A percentile compares a stretch with the other conserved stretches of the same genome.
Conservation (phyloP, 2,329 filamentous ascomycete genomes). For the Amesomyces nigricolor region DNA sequence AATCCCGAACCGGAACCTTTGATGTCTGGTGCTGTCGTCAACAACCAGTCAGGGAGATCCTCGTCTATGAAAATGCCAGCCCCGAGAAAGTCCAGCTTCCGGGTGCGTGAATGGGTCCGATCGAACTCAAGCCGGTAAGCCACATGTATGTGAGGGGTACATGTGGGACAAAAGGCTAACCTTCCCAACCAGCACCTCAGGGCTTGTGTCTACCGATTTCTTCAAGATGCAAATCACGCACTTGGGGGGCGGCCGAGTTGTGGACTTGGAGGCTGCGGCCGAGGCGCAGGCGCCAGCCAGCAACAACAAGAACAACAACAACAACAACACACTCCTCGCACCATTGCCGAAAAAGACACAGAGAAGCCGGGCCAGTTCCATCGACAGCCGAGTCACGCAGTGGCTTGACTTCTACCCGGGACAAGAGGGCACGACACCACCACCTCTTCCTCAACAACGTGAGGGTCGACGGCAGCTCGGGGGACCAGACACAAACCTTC, state of each 20-base stretch:
- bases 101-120: constrained; percentile 22
- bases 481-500: constrained; percentile 5
- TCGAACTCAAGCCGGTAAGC: constrained; percentile 21
- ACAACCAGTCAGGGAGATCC: constrained; percentile 1
- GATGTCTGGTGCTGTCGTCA: neutral
- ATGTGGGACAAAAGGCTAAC: neutral
- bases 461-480: neutral
- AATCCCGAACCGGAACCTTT: neutral
- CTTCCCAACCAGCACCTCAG: neutral
- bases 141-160: neutral
- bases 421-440: neutral
- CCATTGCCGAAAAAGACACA: neutral
- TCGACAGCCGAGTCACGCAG: constrained; percentile 25
- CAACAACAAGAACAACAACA: neutral
- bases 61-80: constrained; percentile 9
- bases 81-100: constrained; percentile 12
- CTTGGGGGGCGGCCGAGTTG: constrained; percentile 21
- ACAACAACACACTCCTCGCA: neutral
- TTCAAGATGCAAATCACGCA: constrained; percentile 20
- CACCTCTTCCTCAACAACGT: neutral
- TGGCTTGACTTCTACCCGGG: constrained; percentile 26
- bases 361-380: constrained; percentile 8
- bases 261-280: neutral
- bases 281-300: neutral
- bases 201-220: neutral